Evolutionary conservation across 1,284 basidiomycete genomes (phyloP), one percentile per base, ranked within the genome.

Genomic region (Inonotus obliquus): DNA sequence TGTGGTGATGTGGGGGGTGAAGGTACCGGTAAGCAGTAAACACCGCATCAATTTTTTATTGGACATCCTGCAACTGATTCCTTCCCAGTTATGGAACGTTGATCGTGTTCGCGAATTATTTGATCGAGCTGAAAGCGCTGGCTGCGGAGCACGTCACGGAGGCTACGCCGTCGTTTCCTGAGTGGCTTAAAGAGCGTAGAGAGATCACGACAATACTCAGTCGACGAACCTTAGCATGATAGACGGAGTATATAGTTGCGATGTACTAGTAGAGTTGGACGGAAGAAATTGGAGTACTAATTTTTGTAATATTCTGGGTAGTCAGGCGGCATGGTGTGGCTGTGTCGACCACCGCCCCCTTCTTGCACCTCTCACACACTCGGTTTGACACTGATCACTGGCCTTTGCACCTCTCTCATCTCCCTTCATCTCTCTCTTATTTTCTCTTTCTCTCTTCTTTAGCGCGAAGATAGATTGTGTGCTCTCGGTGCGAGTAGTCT

Each of bases 21-120:
- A 27, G 35, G 56, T 60, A 38, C 65, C 60, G n/a, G 37, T 47
- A 38, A 44, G 61, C 41, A n/a, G 11, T 39, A 44, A n/a, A 44
- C 10, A 44, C 41, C 13, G 25, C 3, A 17, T 17, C 27, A 14
- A 7, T 35, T 52, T 49, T 27, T 21, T 29, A 9, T 52, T 52
- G 51, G 51, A 9, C 13, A 9, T 35, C 38, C 21, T 41, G 45
- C 38, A 54, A 49, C 54, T 13, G 10, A 17, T 32, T 35, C 19
- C 90, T 87, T 65, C 21, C 84, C 74, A 93, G 90, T 63, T 97
- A 98, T 71, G 95, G 92, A 1, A 89, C 92, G 6, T 77, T 98
- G 52, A 97, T 99, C 67, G 94, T 94, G 6, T 94, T 99, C 65
- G 91, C 97, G 29, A 96, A 97, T 73, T 99, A 97, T 74, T 78